Evolutionary conservation across 2,329 filamentous ascomycete genomes (phyloP).

Genomic region (Aureobasidium zeae): DNA sequence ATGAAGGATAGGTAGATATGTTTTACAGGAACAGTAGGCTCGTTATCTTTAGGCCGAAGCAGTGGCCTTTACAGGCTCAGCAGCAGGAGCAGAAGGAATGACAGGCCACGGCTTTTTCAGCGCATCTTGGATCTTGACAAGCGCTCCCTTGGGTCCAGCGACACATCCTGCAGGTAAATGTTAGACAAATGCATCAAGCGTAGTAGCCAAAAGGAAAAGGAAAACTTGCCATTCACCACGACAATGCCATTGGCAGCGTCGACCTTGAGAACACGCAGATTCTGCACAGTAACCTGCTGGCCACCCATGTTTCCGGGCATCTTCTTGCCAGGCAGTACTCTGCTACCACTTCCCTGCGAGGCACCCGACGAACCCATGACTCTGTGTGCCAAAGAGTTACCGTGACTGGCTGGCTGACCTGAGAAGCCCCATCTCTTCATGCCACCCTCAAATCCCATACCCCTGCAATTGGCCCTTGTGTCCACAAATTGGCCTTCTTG

Average conservation of each 20-base stretch:
- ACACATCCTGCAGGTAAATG: constrained; percentile 50
- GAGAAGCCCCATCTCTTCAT: constrained; percentile 94
- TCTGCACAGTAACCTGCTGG: constrained; percentile 80
- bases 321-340: constrained; percentile 91
- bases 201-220: neutral
- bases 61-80: constrained; percentile 11
- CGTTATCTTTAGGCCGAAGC: too few species aligned
- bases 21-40: too few species aligned
- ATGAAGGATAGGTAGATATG: too few species aligned
- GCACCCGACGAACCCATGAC: constrained; percentile 84
- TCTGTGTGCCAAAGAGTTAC: constrained; percentile 89
- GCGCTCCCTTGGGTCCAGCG: constrained; percentile 75
- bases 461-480: constrained; percentile 65
- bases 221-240: constrained; percentile 63
- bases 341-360: constrained; percentile 82
- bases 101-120: constrained; percentile 73
- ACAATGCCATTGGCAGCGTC: constrained; percentile 81
- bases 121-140: constrained; percentile 81
- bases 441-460: constrained; percentile 90
- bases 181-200: neutral
- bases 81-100: constrained; percentile 25
- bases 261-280: constrained; percentile 78
- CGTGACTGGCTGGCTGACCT: constrained; percentile 86
- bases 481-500: constrained; percentile 84
- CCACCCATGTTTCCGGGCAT: constrained; percentile 97